Conservation (phyloP, 495 filamentous ascomycete genomes). For the Wilcoxina mikolae region DNA sequence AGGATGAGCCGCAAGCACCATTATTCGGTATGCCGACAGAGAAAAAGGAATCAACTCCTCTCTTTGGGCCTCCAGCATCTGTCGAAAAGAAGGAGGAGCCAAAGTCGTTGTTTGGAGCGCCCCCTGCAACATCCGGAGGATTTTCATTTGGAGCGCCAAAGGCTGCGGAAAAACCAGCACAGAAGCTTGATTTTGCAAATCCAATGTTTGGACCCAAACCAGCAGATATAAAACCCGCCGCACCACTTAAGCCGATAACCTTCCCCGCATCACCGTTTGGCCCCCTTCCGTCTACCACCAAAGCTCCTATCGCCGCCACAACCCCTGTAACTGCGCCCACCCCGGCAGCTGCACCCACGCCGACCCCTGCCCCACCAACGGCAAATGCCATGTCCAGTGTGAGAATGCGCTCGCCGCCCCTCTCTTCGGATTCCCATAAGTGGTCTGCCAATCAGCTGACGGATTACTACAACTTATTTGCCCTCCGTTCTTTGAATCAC, state of each 20-base stretch:
- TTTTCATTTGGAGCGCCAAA: slow-evolving; percentile 5
- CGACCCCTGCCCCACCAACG: not conserved
- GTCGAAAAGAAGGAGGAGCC: slow-evolving; percentile 7
- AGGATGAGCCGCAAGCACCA: slow-evolving; percentile 1
- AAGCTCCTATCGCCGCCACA: not conserved
- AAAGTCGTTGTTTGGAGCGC: slow-evolving; percentile 12
- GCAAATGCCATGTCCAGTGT: not conserved
- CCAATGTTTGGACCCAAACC: slow-evolving; percentile 3
- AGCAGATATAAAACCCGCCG: not conserved
- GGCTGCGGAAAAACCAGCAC: slow-evolving; percentile 7
- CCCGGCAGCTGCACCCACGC: not conserved
- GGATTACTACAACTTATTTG: slow-evolving; percentile 27
- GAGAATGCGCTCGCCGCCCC: slow-evolving; percentile 19
- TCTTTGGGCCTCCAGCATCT: not conserved
- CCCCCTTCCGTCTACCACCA: not conserved
- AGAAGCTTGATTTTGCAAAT: not conserved
- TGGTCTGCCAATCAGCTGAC: slow-evolving; percentile 23
- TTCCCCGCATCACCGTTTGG: not conserved
- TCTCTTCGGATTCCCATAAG: slow-evolving; percentile 18
- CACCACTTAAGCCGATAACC: not conserved
- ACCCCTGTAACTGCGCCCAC: not conserved
- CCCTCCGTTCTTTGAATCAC: slow-evolving; percentile 22
- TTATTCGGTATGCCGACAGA: slow-evolving; percentile 7
- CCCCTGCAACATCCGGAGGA: not conserved
- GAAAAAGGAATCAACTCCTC: slow-evolving; percentile 12